Evolutionary conservation across 2,329 filamentous ascomycete genomes (phyloP).

Genomic region (Leptographium radiaticola): DNA sequence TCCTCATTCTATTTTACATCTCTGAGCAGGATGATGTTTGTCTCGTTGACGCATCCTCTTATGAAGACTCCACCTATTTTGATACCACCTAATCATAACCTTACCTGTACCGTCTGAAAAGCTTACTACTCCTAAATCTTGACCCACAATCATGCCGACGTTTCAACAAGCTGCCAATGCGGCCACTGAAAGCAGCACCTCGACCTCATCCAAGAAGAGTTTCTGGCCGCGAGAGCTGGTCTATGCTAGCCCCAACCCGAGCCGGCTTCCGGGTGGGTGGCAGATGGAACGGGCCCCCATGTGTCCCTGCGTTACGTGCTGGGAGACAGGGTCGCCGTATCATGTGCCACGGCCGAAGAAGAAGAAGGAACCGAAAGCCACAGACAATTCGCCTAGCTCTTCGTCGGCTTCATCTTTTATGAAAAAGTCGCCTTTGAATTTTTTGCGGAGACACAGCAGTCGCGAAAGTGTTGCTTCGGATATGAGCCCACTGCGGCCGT

Average conservation of each 20-base stretch:
- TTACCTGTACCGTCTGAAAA: too few species aligned
- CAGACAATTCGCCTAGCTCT: background rate
- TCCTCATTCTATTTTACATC: too few species aligned
- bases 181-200: background rate
- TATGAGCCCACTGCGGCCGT: background rate
- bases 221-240: background rate
- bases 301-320: constrained; percentile 3
- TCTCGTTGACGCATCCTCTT: too few species aligned
- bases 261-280: background rate
- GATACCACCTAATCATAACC: too few species aligned
- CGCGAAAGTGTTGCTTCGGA: background rate
- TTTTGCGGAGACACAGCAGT: background rate
- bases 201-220: background rate
- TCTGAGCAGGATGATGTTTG: too few species aligned
- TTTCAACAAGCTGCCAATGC: background rate
- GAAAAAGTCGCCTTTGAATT: background rate
- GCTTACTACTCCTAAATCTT: background rate
- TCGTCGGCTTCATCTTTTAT: background rate
- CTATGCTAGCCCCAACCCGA: background rate
- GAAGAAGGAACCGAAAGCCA: background rate
- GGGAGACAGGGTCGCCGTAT: background rate
- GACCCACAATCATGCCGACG: background rate
- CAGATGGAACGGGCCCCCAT: constrained; percentile 2
- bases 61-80: too few species aligned
- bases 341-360: background rate